Percentiles rank a stretch among this genome's conserved stretches.
These are phyloP conservation scores for Trichoderma sp. DNA, from an alignment of 2,329 filamentous ascomycete genomes.

Conservation along the genomic window DNA sequence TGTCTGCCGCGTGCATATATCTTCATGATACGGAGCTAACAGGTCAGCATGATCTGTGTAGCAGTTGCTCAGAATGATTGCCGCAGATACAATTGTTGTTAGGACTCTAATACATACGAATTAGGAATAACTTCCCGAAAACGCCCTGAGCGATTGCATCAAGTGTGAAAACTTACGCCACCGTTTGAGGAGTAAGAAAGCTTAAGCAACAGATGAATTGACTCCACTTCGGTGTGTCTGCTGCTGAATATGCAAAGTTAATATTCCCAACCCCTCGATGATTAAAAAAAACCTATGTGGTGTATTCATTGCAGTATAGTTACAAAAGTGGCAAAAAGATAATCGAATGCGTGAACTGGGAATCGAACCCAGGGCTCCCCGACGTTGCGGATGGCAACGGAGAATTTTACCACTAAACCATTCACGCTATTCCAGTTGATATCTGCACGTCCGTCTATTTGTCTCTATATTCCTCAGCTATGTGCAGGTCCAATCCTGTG, in stretches of 20 bases:
- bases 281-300: neutral
- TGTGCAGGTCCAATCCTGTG: slow-evolving; percentile 53
- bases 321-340: slow-evolving; percentile 20
- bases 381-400: slow-evolving; percentile 41
- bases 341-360: slow-evolving; percentile 38
- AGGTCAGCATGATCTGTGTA: no score
- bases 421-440: slow-evolving; percentile 23
- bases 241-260: no score
- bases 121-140: neutral
- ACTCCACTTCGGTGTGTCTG: neutral
- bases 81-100: neutral
- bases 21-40: no score
- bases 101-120: neutral
- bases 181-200: neutral
- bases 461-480: slow-evolving; percentile 14
- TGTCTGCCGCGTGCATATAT: no score
- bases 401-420: slow-evolving; percentile 44
- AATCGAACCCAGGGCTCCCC: slow-evolving; percentile 43
- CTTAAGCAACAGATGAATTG: neutral
- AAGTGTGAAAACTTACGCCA: neutral
- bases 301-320: neutral
- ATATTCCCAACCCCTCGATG: neutral
- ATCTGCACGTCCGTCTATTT: neutral
- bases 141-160: neutral
- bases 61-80: neutral